These are phyloP conservation scores for Neurospora tetraspora DNA, from an alignment of 495 filamentous ascomycete genomes.

Conservation along the genomic window DNA sequence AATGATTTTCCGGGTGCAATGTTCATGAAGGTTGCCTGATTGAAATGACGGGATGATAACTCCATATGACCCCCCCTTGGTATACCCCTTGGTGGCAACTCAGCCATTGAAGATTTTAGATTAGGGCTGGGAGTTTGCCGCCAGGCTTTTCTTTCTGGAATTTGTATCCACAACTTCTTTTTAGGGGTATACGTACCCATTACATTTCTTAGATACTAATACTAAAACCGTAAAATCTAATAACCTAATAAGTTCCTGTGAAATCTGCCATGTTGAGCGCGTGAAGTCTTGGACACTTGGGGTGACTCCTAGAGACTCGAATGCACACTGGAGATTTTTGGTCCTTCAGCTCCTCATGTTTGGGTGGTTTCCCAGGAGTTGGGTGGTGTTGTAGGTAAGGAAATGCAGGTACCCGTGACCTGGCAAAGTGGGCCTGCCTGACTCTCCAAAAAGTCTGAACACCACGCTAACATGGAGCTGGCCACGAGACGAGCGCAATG, in stretches of 20 bases:
- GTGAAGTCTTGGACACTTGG: background rate
- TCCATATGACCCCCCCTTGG: slow-evolving; percentile 3
- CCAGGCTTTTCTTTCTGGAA: slow-evolving; percentile 26
- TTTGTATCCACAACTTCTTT: slow-evolving; percentile 15
- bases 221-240: slow-evolving; percentile 31
- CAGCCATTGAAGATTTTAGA: slow-evolving; percentile 15
- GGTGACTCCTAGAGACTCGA: background rate
- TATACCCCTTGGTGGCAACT: slow-evolving; percentile 12
- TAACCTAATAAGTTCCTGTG: background rate
- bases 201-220: slow-evolving; percentile 21
- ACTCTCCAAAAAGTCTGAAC: background rate
- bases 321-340: background rate
- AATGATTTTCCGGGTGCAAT: slow-evolving; percentile 2
- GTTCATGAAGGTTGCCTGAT: slow-evolving; percentile 9
- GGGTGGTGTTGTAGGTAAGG: background rate
- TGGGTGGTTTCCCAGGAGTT: background rate
- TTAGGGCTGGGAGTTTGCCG: slow-evolving; percentile 9
- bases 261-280: background rate
- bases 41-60: slow-evolving; percentile 6
- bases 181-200: slow-evolving; percentile 15
- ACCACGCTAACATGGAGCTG: background rate
- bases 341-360: background rate
- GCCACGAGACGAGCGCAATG: background rate
- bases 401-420: background rate
- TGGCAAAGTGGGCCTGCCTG: background rate